A percentile compares a stretch with the other conserved stretches of the same genome.
These are phyloP conservation scores for Boletus rubropictus DNA, from an alignment of 768 basidiomycete genomes.

Conservation along the genomic window DNA sequence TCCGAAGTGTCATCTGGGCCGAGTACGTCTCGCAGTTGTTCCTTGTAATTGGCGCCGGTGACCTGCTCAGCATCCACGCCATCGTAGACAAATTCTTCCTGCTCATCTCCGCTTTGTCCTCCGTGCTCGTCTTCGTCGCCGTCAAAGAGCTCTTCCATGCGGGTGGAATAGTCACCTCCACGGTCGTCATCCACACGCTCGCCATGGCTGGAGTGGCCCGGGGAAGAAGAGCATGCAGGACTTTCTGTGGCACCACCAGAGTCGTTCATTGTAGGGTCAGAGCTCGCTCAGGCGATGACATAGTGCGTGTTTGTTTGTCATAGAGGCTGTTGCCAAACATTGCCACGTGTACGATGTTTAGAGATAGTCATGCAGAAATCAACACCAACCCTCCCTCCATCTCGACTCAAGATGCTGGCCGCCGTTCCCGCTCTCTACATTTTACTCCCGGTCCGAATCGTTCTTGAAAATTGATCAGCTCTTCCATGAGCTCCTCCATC, in stretches of 20 bases:
- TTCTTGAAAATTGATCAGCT: slow-evolving; percentile 85
- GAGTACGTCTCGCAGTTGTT: slow-evolving; percentile 67
- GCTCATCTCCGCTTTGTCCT: slow-evolving; percentile 45
- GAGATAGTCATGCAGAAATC: slow-evolving; percentile 15
- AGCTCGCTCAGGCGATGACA: not conserved
- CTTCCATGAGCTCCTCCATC: slow-evolving; percentile 90
- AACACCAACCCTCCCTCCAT: not conserved
- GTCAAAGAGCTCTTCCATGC: slow-evolving; percentile 28
- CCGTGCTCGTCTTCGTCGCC: slow-evolving; percentile 41
- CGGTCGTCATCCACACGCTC: slow-evolving; percentile 21
- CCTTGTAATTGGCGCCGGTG: slow-evolving; percentile 50
- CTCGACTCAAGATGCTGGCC: slow-evolving; percentile 31
- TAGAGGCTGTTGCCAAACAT: slow-evolving; percentile 26
- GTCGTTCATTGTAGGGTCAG: slow-evolving; percentile 9
- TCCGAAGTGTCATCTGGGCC: slow-evolving; percentile 56
- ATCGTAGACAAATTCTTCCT: slow-evolving; percentile 65
- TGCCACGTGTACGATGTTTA: slow-evolving; percentile 17
- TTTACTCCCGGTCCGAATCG: slow-evolving; percentile 62
- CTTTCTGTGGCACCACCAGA: not conserved
- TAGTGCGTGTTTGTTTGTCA: slow-evolving; percentile 20
- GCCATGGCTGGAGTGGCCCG: slow-evolving; percentile 15
- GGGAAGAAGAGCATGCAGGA: slow-evolving; percentile 4
- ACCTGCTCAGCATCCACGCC: slow-evolving; percentile 55
- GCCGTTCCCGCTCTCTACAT: slow-evolving; percentile 48
- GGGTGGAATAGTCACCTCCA: slow-evolving; percentile 22